Evolutionary conservation across 148 eudicot species (phyloP).

Genomic region (Nepenthes mirabilis): DNA sequence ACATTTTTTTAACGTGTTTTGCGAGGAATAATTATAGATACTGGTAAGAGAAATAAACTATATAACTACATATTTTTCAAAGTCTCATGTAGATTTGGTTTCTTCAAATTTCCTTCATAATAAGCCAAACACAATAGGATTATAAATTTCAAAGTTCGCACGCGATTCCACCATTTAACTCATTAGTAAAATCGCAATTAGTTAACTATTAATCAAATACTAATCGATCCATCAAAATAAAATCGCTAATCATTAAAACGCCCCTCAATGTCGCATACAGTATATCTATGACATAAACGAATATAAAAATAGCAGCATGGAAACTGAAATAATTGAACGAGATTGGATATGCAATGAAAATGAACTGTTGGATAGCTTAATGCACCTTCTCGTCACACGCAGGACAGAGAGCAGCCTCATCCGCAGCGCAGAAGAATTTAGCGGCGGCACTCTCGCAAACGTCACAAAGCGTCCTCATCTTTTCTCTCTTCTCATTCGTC

Average conservation of each 20-base stretch:
- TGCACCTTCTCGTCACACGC: conserved; percentile 83
- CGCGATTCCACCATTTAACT: too few relatives aligned
- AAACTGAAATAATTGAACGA: neutral
- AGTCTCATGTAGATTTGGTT: neutral
- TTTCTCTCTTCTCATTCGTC: neutral
- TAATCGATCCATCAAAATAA: too few relatives aligned
- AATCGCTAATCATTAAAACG: too few relatives aligned
- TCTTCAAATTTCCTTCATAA: too few relatives aligned
- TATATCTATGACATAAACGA: too few relatives aligned
- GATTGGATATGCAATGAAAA: neutral
- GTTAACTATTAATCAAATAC: too few relatives aligned
- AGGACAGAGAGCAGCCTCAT: conserved; percentile 94
- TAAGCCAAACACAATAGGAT: too few relatives aligned
- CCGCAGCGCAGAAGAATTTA: conserved; percentile 86
- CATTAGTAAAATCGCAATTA: too few relatives aligned
- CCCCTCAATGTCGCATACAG: too few relatives aligned
- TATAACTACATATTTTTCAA: neutral
- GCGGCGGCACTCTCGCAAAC: conserved; percentile 93
- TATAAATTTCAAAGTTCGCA: too few relatives aligned
- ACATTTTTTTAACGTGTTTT: too few relatives aligned
- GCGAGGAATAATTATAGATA: too few relatives aligned
- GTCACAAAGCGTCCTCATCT: conserved; percentile 86
- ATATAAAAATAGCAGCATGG: neutral
- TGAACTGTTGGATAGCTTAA: neutral
- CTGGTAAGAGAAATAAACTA: neutral